Evolutionary conservation across 2,329 filamentous ascomycete species (phyloP), one percentile per base, ranked within the genome.

Genomic region (Moelleriella libera): DNA sequence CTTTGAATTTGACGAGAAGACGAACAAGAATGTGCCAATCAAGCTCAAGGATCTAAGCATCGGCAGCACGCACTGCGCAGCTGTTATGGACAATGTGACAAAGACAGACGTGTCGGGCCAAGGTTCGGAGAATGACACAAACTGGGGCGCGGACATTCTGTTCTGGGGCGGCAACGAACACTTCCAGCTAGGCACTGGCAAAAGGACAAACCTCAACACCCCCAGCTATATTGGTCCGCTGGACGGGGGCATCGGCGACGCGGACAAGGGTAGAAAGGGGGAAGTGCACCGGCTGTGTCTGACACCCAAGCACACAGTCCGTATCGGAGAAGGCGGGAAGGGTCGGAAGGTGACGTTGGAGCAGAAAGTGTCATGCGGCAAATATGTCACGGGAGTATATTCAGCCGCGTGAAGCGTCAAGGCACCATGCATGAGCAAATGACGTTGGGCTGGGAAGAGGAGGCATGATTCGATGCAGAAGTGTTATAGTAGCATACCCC

Each of bases 121-220:
- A 47, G 70, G 57, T 12, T 73, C 74, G 1, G 68, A 77, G 41
- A 83, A 85, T 53, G 84, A 88, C 57, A 87, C 82, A 1, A 89
- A 92, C 60, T 95, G 82, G 78, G 92, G 92, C 45, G 80, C 84
- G 5, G 92, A 97, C 61, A 82, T 89, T 31, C 63, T 97, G 1
- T 94, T 87, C 71, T 98, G 89, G 87, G 92, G 92, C 51, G 88
- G 88, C 47, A 98, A 97, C 58, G 89, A 97, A 67, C 78, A 83
- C 61, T 96, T 85, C 63, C 92, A 98, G 66, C 76, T 98, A 30
- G 92, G 92, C 10, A 96, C 85, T 1, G 89, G 92, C 30, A 94
- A 85, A 70, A 71, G 90, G 51, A 92, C 79, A 58, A 97, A 97
- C 59, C 60, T 85, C 8, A 77, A 78, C 46, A 72, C 75, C 10